Base-by-base conservation (phyloP, 345 rosid genomes). In the Arabis alpina region DNA sequence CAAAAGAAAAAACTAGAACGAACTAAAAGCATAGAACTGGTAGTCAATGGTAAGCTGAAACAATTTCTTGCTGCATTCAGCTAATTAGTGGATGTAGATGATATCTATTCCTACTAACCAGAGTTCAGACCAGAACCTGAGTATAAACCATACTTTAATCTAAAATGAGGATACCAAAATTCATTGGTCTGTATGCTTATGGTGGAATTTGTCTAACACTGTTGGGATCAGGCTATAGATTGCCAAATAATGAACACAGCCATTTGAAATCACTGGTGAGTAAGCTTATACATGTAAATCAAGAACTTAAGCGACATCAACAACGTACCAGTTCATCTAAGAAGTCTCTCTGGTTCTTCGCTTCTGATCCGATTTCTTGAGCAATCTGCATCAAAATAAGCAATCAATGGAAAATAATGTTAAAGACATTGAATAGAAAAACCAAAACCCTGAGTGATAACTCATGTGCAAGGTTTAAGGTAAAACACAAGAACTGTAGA, bases 261-360 rank as follows among this genome's bases (percentile, higher is more conserved):
- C 32, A 28, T 28, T 12, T 16, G 10, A 64, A 44, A 53, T 12
- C 5, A 32, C 8, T 32, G 36, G 36, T 32, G 36, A 32, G 36
- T 32, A 32, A 32, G 7, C 36, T 5, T 32, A 32, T 5, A 32
- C 36, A 41, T 59, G 25, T 14, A n/a, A 47, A 68, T 19, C 41
- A 58, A 43, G 2, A 60, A 37, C 36, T 32, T 32, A 8, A 32
- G 36, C 36, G 8, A 32, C 36, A 32, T 6, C 36, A 32, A 32
- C 36, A 5, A 3, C 74, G 48, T 86, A 91, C 96, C 91, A 88
- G 85, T 66, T 86, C 88, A 81, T 83, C 91, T 50, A 88, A 73
- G 68, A 88, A 82, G 80, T 88, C 93, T 69, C 81, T 88, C 82
- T 91, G 96, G 69, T 49, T 87, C 77, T 83, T 86, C 0, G 97